These are phyloP conservation scores for Sporothrix globosa DNA, from an alignment of 2,329 filamentous ascomycete species.

Conservation along the genomic window DNA sequence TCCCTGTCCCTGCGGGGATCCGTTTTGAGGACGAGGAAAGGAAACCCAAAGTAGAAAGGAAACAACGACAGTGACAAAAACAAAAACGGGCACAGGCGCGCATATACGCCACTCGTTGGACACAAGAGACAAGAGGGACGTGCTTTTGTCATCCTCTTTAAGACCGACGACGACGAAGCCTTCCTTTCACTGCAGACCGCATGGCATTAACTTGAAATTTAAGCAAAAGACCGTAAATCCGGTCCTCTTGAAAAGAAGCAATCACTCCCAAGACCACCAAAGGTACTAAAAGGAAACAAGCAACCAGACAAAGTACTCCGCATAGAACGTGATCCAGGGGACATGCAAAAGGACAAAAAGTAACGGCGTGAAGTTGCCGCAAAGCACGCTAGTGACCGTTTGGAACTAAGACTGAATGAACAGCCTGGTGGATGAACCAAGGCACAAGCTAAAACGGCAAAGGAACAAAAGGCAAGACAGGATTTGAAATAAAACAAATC, in stretches of 20 bases:
- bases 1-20: background rate
- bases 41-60: background rate
- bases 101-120: too few species aligned
- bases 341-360: background rate
- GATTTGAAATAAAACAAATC: background rate
- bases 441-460: background rate
- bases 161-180: too few species aligned
- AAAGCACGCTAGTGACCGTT: background rate
- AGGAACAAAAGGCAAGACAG: background rate
- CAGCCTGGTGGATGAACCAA: constrained; percentile 2
- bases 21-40: background rate
- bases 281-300: background rate
- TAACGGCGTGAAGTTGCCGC: background rate
- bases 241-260: too few species aligned
- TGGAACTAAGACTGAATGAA: background rate
- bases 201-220: constrained; percentile 5
- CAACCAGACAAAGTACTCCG: background rate
- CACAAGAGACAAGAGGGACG: too few species aligned
- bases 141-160: too few species aligned
- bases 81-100: too few species aligned
- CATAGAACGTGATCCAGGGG: background rate
- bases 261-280: background rate
- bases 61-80: background rate
- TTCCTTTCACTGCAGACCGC: background rate
- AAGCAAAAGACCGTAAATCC: too few species aligned